These are phyloP conservation scores for Botrytis aclada DNA, from an alignment of 2,329 filamentous ascomycete species.

Conservation along the genomic window DNA sequence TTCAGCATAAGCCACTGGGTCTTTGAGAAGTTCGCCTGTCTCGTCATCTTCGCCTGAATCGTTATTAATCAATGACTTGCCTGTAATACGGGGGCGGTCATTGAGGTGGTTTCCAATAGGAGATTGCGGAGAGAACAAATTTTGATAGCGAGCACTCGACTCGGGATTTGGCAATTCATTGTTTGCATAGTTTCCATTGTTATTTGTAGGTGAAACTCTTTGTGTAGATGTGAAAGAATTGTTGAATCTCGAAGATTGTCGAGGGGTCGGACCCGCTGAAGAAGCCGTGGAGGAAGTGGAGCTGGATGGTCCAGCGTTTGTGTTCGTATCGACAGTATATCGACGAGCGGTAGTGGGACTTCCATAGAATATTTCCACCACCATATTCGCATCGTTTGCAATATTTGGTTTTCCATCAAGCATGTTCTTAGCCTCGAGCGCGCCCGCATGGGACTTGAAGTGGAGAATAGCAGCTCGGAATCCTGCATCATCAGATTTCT, in stretches of 20 bases:
- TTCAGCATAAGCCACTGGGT: conserved; percentile 71
- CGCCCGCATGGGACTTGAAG: conserved; percentile 53
- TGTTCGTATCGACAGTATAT: conserved; percentile 51
- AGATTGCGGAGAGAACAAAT: conserved; percentile 69
- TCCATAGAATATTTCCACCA: conserved; percentile 54
- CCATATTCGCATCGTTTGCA: conserved; percentile 50
- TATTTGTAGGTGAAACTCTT: conserved; percentile 52
- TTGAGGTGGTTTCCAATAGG: conserved; percentile 68
- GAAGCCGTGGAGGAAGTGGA: conserved; percentile 44
- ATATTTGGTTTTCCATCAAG: conserved; percentile 55
- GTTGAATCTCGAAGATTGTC: conserved; percentile 51
- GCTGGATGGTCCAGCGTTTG: conserved; percentile 42
- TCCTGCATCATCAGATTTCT: conserved; percentile 49
- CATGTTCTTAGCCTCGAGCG: conserved; percentile 55
- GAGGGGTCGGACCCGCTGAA: conserved; percentile 36
- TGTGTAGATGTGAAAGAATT: conserved; percentile 52
- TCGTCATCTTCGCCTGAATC: conserved; percentile 68
- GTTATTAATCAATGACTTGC: conserved; percentile 71
- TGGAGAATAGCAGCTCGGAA: conserved; percentile 52
- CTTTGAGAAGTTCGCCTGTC: conserved; percentile 67
- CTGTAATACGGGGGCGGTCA: conserved; percentile 58
- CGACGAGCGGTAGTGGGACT: conserved; percentile 42
- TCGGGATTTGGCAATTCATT: conserved; percentile 60
- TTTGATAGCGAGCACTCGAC: conserved; percentile 53
- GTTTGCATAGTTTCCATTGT: conserved; percentile 51